Conservation (phyloP, 2,329 filamentous ascomycete species). For the Ophiostoma quercus region DNA sequence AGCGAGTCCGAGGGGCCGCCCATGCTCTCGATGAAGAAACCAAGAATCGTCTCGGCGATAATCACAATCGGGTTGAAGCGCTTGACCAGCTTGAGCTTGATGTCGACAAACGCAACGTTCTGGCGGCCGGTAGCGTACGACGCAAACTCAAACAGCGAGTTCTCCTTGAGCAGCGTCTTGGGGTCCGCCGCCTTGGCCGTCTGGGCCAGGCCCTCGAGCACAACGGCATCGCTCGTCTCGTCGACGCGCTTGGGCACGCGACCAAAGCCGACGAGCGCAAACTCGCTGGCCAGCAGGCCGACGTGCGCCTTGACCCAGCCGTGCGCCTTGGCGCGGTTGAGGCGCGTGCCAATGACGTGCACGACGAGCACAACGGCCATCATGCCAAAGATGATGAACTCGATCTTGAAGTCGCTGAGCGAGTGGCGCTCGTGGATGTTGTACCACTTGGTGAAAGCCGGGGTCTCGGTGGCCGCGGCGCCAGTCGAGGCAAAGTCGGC, state of each 20-base stretch:
- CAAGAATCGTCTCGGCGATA: conserved; percentile 58
- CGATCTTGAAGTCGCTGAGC: conserved; percentile 76
- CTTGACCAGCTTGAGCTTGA: conserved; percentile 76
- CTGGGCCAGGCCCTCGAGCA: conserved; percentile 55
- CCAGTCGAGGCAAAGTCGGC: conserved; percentile 84
- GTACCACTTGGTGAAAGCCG: conserved; percentile 92
- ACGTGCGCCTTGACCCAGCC: conserved; percentile 74
- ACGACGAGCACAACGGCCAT: conserved; percentile 69
- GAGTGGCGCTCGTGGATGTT: conserved; percentile 88
- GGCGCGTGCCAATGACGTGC: conserved; percentile 73
- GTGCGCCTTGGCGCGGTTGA: conserved; percentile 75
- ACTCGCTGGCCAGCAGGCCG: conserved; percentile 70
- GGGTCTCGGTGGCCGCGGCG: conserved; percentile 43
- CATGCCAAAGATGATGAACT: conserved; percentile 73
- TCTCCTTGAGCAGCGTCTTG: conserved; percentile 70
- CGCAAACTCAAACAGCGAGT: conserved; percentile 77
- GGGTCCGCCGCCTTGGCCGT: conserved; percentile 37
- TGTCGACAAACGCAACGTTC: conserved; percentile 86
- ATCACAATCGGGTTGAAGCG: conserved; percentile 72
- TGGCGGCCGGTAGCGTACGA: conserved; percentile 86
- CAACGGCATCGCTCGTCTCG: conserved; percentile 51
- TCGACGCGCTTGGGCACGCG: conserved; percentile 41
- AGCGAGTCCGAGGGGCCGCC: conserved; percentile 63
- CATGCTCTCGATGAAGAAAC: conserved; percentile 77
- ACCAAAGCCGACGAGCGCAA: conserved; percentile 77